These are phyloP conservation scores for Phoenix dactylifera DNA, from an alignment of 176 grass and related monocot genomes.

Conservation along the genomic window DNA sequence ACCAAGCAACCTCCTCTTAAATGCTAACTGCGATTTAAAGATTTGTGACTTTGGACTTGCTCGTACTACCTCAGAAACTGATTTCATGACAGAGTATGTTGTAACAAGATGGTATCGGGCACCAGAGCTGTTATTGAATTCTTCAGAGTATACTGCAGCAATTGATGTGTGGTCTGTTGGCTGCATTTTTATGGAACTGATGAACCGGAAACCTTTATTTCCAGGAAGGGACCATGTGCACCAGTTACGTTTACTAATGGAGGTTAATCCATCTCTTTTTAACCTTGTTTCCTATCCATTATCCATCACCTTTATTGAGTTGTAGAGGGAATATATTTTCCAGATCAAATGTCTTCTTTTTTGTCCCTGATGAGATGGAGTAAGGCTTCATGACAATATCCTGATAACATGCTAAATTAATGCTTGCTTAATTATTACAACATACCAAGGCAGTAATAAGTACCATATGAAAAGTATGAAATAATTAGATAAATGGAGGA, in stretches of 20 bases:
- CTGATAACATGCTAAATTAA: no score
- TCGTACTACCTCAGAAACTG: constrained; percentile 96
- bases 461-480: no score
- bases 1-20: constrained; percentile 97
- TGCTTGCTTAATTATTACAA: no score
- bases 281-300: neutral
- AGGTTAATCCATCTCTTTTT: constrained; percentile 37
- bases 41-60: constrained; percentile 99
- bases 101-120: constrained; percentile 99
- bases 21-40: constrained; percentile 98
- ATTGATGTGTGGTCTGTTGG: constrained; percentile 99
- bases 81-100: constrained; percentile 99
- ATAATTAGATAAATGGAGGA: no score
- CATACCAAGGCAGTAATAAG: no score
- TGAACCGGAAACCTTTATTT: constrained; percentile 92
- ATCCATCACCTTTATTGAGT: no score
- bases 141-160: constrained; percentile 91
- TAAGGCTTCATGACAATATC: no score
- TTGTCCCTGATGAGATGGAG: no score
- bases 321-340: no score
- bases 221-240: constrained; percentile 97
- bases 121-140: constrained; percentile 89
- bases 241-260: constrained; percentile 88
- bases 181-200: constrained; percentile 99
- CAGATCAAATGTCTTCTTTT: no score